Conservation (phyloP, 805 yeast species). For the Metschnikowia noctiluminum region DNA sequence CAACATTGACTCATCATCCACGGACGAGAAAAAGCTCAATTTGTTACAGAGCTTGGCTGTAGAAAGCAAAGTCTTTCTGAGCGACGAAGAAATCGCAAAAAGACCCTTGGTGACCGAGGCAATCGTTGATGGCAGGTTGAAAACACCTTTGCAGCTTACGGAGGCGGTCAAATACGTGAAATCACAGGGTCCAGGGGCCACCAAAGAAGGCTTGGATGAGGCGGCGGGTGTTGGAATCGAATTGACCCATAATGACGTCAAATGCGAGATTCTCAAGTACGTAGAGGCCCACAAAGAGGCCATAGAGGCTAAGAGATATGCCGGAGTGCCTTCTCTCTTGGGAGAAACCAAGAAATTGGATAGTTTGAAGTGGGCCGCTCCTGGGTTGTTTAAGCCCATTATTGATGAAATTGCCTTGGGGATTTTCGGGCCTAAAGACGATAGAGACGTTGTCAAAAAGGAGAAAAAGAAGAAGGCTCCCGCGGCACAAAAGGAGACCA, state of each 20-base stretch:
- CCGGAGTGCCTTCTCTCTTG: conserved; percentile 69
- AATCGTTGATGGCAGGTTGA: conserved; percentile 61
- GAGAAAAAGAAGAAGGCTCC: conserved; percentile 57
- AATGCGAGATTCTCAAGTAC: conserved; percentile 53
- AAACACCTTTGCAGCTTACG: conserved; percentile 67
- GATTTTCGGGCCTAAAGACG: conserved; percentile 91
- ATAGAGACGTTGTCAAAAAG: conserved; percentile 79
- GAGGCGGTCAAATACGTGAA: conserved; percentile 79
- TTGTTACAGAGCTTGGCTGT: conserved; percentile 77
- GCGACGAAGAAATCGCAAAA: conserved; percentile 29
- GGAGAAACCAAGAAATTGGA: conserved; percentile 74
- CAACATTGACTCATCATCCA: conserved; percentile 22
- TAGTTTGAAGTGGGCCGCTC: conserved; percentile 87
- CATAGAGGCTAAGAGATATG: conserved; percentile 72
- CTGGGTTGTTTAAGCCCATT: conserved; percentile 78
- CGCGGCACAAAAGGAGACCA: conserved; percentile 15
- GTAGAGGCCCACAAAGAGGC: conserved; percentile 56
- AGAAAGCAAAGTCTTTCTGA: conserved; percentile 51
- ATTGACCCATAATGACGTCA: conserved; percentile 64
- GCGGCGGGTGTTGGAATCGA: conserved; percentile 78
- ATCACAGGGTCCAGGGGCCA: conserved; percentile 42
- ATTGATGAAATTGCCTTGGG: conserved; percentile 75
- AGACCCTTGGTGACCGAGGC: conserved; percentile 55
- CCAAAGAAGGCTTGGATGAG: conserved; percentile 50
- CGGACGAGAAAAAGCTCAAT: conserved; percentile 59